Evolutionary conservation across 345 rosid genomes (phyloP).

Genomic region (Salix udensis): DNA sequence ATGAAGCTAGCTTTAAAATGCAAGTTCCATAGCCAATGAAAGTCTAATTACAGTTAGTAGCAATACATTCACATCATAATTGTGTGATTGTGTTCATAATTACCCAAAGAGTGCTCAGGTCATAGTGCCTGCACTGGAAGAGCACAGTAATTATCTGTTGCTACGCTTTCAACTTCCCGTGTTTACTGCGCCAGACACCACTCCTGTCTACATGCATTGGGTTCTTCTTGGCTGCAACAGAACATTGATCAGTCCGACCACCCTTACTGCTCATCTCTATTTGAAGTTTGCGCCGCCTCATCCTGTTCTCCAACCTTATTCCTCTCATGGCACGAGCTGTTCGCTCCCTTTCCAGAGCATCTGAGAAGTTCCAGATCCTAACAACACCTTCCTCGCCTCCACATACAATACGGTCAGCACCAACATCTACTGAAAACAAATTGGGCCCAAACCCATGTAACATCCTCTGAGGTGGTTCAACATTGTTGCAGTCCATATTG

Average conservation of each 20-base stretch:
- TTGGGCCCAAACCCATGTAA: constrained; percentile 71
- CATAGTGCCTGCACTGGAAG: not conserved
- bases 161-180: constrained; percentile 67
- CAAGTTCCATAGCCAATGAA: not conserved
- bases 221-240: constrained; percentile 77
- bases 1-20: not conserved
- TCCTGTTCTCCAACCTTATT: constrained; percentile 69
- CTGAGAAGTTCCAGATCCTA: constrained; percentile 83
- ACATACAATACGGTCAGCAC: constrained; percentile 81
- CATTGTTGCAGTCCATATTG: constrained; percentile 16
- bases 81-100: not conserved
- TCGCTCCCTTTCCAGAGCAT: constrained; percentile 68
- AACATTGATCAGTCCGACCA: constrained; percentile 53
- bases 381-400: constrained; percentile 89
- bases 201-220: constrained; percentile 48
- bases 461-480: constrained; percentile 94
- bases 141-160: constrained; percentile 8
- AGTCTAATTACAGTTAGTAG: not conserved
- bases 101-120: not conserved
- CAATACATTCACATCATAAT: not conserved
- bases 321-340: constrained; percentile 61
- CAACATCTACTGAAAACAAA: constrained; percentile 68
- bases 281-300: constrained; percentile 70
- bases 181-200: constrained; percentile 57
- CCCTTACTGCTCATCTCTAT: constrained; percentile 60